Base-by-base conservation (phyloP, 176 grass and related monocot genomes). In the Paspalum notatum region DNA sequence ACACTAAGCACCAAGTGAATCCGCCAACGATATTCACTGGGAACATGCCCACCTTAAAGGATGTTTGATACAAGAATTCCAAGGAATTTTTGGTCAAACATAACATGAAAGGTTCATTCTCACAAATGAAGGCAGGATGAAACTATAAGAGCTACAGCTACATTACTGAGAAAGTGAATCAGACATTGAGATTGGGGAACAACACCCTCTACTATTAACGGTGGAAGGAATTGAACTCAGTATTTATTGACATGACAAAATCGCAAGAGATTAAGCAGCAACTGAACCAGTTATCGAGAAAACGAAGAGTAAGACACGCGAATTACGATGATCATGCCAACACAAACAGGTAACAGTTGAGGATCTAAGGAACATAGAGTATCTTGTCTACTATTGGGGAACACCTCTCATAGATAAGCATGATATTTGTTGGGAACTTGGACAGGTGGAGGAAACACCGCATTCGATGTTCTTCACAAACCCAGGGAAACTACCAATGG, bases 281-380 rank as follows among this genome's bases (percentile, higher is more conserved):
- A 82, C 18, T 72, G 50, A 85, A 66, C 16, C 9, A 44, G n/a
- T 26, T 48, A 72, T 42, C 16, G 11, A 72, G 78, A 85, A 72
- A 67, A 81, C 12, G 5, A 1, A 53, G 79, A 78, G 65, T 67
- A 85, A 45, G 71, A 73, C 51, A 87, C 27, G 37, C 32, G 38
- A 78, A 58, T 42, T 40, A 81, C 62, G 72, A 85, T 27, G 59
- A 50, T 55, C 40, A 88, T 73, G 78, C 11, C 42, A 76, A 83
- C 62, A 85, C 50, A 85, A 75, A 71, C 12, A 76, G 59, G 51
- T 50, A 56, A 77, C 63, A 63, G 51, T 76, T 56, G 46, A 71
- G 58, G 81, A 65, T 40, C 83, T 76, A 80, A 86, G 83, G 75
- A 75, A 81, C 41, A 85, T 65, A 71, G 78, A 79, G 50, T 48